phyloP scores from a whole-genome alignment of 805 yeast species.

The Metschnikowia lochheadii region DNA sequence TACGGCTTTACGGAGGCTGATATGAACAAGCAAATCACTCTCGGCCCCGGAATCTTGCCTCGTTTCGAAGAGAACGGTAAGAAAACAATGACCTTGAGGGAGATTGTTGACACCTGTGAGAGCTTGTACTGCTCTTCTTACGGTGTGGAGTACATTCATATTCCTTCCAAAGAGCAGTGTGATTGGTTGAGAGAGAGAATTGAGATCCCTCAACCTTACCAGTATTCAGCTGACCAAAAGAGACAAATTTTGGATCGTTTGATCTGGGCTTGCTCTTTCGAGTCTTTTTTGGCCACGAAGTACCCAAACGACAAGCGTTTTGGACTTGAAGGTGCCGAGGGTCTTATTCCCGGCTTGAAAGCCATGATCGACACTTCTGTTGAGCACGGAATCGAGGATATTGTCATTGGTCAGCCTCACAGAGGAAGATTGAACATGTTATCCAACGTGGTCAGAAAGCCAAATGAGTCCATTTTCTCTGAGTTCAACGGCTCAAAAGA shows the following conservation, averaged over 20 bases:
- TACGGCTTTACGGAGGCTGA: constrained; percentile 90
- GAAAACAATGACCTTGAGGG: constrained; percentile 67
- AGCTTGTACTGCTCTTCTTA: constrained; percentile 79
- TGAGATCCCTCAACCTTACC: constrained; percentile 85
- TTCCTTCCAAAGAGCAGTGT: constrained; percentile 91
- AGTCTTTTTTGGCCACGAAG: constrained; percentile 86
- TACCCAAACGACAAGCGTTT: constrained; percentile 98
- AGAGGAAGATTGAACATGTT: constrained; percentile 98
- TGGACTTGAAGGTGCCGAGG: constrained; percentile 98
- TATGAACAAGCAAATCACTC: constrained; percentile 72
- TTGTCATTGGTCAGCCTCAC: constrained; percentile 99
- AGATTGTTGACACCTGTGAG: constrained; percentile 76
- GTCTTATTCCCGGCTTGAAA: constrained; percentile 95
- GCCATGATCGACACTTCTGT: constrained; percentile 91
- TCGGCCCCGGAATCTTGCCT: constrained; percentile 97
- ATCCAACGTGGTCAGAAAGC: constrained; percentile 97
- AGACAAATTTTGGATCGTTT: constrained; percentile 94
- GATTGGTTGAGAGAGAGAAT: constrained; percentile 98
- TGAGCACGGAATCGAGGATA: constrained; percentile 88
- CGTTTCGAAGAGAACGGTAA: constrained; percentile 71
- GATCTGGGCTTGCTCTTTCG: constrained; percentile 95
- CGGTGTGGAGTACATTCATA: constrained; percentile 95
- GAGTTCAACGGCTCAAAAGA: constrained; percentile 91
- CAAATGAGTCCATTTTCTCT: constrained; percentile 94
- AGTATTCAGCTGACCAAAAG: constrained; percentile 83